These are phyloP conservation scores for Zygosaccharomyces bisporus DNA, from an alignment of 805 yeast genomes.

Conservation along the genomic window DNA sequence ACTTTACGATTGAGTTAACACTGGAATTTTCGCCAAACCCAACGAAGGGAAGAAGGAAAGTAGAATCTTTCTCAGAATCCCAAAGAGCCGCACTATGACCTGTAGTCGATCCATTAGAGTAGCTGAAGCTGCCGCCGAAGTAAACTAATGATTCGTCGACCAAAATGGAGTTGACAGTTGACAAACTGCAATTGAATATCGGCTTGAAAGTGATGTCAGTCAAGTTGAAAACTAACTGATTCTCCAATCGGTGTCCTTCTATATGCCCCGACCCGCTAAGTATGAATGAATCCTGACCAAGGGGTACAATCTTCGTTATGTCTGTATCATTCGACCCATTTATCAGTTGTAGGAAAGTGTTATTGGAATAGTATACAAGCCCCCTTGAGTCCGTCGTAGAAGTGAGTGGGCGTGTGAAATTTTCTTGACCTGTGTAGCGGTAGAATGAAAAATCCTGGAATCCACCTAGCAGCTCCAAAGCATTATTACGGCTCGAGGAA, in stretches of 20 bases:
- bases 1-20: slow-evolving; percentile 59
- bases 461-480: slow-evolving; percentile 25
- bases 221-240: slow-evolving; percentile 36
- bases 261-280: slow-evolving; percentile 34
- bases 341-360: slow-evolving; percentile 24
- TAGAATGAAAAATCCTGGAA: slow-evolving; percentile 24
- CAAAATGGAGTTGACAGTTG: slow-evolving; percentile 42
- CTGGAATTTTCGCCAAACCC: slow-evolving; percentile 65
- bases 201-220: slow-evolving; percentile 27
- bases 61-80: slow-evolving; percentile 42
- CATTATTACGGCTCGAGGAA: slow-evolving; percentile 12
- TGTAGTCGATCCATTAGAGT: slow-evolving; percentile 35
- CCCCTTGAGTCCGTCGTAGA: slow-evolving; percentile 13
- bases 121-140: slow-evolving; percentile 75
- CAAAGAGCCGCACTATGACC: slow-evolving; percentile 55
- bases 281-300: slow-evolving; percentile 35
- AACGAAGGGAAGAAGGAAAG: slow-evolving; percentile 57
- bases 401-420: slow-evolving; percentile 24
- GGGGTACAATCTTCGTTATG: slow-evolving; percentile 29
- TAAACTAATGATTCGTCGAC: slow-evolving; percentile 56
- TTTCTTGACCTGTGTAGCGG: slow-evolving; percentile 32
- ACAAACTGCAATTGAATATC: slow-evolving; percentile 25
- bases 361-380: slow-evolving; percentile 29
- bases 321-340: slow-evolving; percentile 15
- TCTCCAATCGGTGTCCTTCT: slow-evolving; percentile 23